Base-by-base conservation (phyloP, 257 asterid genomes). In the Solanum commersonii region DNA sequence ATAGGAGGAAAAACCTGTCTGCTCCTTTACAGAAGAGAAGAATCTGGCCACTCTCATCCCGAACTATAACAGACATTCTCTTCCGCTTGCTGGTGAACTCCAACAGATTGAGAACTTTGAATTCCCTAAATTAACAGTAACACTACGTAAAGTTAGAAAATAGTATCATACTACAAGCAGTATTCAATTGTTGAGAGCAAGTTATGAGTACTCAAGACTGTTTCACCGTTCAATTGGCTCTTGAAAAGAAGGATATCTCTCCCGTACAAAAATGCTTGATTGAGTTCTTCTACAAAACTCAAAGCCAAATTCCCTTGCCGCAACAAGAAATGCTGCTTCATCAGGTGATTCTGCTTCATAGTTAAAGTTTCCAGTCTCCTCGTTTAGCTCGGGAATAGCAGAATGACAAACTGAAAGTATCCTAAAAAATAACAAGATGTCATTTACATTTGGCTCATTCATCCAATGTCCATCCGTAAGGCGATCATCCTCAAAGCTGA, bases 291-390 rank as follows among this genome's bases (percentile, higher is more conserved):
- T 95, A 89, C 92, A 94, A 72, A 96, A 94, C 92, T 96, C 99
- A 88, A 96, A 96, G 74, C 99, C 99, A 52, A 96, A 94, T 93
- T 95, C 98, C 91, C 98, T 94, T 49, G 98, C 98, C 44, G 99
- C 98, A 90, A 95, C 94, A 87, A 96, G 95, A 92, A 96, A 96
- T 34, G 99, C 90, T 40, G 94, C 94, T 93, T 96, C 99, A 90
- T 96, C 99, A 1, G 99, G 99, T 2, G 99, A 96, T 59, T 96
- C 99, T 27, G 98, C 98, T 92, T 96, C 99, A 91, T 96, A 96
- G 44, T 94, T 92, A 72, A 93, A 74, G 77, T 65, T 33, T 60
- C 99, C 98, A 8, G 98, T 94, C 85, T 93, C 98, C 89, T 93
- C 92, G 77, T 94, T 94, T 89, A 92, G 74, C 93, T 96, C 99